Evolutionary conservation across 1,139 yeast genomes (phyloP).

Genomic region (Candida sp.): DNA sequence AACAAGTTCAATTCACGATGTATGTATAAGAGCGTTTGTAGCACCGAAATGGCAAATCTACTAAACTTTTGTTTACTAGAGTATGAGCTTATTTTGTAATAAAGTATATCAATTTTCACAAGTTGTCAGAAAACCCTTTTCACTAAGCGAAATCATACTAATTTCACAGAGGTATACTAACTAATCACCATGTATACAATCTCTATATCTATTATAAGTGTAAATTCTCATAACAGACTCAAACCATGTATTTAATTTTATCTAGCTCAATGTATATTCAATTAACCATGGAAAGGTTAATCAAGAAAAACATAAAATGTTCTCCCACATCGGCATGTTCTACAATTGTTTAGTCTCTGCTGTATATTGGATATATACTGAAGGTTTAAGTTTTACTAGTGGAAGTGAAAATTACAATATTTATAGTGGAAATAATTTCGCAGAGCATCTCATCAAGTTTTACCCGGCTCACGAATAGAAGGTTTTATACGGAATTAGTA

Average conservation of each 20-base stretch:
- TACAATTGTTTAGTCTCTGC: background rate
- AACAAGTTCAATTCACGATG: too few relatives aligned
- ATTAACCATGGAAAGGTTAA: slow-evolving; percentile 9
- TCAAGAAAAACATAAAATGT: background rate
- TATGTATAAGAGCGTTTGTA: too few relatives aligned
- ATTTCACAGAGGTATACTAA: too few relatives aligned
- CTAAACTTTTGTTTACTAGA: too few relatives aligned
- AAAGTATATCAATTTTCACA: too few relatives aligned
- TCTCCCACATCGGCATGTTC: slow-evolving; percentile 1
- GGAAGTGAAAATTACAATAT: background rate
- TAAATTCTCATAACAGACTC: slow-evolving; percentile 42
- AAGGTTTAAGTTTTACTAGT: background rate
- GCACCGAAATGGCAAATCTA: too few relatives aligned
- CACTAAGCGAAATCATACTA: too few relatives aligned
- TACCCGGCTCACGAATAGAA: background rate
- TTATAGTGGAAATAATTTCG: background rate
- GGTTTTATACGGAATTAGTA: too few relatives aligned
- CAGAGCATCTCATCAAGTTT: background rate
- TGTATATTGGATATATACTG: background rate
- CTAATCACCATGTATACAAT: slow-evolving; percentile 38
- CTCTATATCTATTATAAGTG: slow-evolving; percentile 53
- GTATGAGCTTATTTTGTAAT: too few relatives aligned
- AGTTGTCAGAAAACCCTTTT: too few relatives aligned
- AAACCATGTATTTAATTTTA: slow-evolving; percentile 46
- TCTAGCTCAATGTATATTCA: slow-evolving; percentile 20